Conservation (phyloP, 495 filamentous ascomycete genomes). For the Neurospora sp. region DNA sequence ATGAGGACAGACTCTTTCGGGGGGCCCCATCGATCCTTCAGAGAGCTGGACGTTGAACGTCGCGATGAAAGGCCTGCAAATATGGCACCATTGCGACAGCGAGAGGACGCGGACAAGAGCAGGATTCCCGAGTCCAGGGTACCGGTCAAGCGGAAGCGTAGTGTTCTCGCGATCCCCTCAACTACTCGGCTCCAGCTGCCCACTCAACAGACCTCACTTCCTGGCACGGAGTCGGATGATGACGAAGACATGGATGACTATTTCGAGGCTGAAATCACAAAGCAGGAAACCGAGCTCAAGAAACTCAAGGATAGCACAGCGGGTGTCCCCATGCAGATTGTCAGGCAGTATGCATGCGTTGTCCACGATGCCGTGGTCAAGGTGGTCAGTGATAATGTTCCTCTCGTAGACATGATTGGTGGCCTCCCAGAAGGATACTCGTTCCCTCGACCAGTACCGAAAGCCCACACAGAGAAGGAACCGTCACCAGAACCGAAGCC, state of each 20-base stretch:
- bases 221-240: constrained; percentile 37
- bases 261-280: constrained; percentile 35
- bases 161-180: constrained; percentile 6
- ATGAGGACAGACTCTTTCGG: constrained; percentile 13
- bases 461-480: neutral
- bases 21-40: neutral
- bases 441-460: constrained; percentile 12
- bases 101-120: neutral
- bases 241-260: constrained; percentile 43
- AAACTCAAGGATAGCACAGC: constrained; percentile 23
- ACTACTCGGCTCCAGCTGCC: constrained; percentile 16
- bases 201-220: constrained; percentile 14
- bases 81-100: neutral
- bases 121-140: neutral
- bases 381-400: constrained; percentile 24
- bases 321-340: constrained; percentile 12
- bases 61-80: neutral
- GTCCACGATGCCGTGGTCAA: constrained; percentile 24
- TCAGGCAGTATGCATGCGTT: constrained; percentile 22
- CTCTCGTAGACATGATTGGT: constrained; percentile 24
- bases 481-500: constrained; percentile 1
- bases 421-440: constrained; percentile 18
- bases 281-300: constrained; percentile 31
- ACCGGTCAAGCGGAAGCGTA: constrained; percentile 2
- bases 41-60: neutral